Evolutionary conservation across 345 rosid species (phyloP).

Genomic region (Linum tenue): DNA sequence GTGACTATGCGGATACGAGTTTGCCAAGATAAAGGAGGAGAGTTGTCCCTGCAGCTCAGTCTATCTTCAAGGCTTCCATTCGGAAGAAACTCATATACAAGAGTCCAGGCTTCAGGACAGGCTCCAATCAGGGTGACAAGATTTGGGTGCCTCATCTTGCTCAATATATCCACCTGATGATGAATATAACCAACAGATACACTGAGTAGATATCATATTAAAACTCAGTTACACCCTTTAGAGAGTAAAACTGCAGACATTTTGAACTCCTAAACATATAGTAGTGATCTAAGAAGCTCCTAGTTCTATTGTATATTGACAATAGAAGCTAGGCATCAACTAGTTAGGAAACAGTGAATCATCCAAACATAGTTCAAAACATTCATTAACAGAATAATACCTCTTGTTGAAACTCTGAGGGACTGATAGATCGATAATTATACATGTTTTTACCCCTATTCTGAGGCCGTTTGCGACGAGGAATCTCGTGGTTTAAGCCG

Average conservation of each 20-base stretch:
- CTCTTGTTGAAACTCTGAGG: slow-evolving; percentile 83
- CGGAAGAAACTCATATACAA: slow-evolving; percentile 69
- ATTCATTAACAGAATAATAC: slow-evolving; percentile 26
- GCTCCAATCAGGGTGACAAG: slow-evolving; percentile 76
- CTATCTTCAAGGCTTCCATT: slow-evolving; percentile 96
- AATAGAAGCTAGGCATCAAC: too few species aligned
- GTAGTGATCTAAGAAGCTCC: too few species aligned
- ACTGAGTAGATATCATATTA: not conserved
- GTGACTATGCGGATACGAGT: slow-evolving; percentile 67
- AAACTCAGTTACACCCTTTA: not conserved
- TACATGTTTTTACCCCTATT: too few species aligned
- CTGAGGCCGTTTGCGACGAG: too few species aligned
- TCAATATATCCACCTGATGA: slow-evolving; percentile 66
- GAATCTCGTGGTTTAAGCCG: too few species aligned
- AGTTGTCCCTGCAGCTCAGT: slow-evolving; percentile 63
- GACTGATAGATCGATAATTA: too few species aligned
- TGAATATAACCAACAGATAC: slow-evolving; percentile 10
- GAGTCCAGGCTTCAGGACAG: slow-evolving; percentile 80
- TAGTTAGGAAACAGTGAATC: not conserved
- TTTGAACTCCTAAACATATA: not conserved
- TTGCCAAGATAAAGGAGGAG: slow-evolving; percentile 85
- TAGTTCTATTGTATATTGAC: too few species aligned
- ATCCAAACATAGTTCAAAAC: not conserved
- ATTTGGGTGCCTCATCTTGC: slow-evolving; percentile 87
- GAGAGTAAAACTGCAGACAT: slow-evolving; percentile 1